These are phyloP conservation scores for Phytophthora macrochlamydospora DNA, from an alignment of 352 stramenopile species.

Conservation along the genomic window DNA sequence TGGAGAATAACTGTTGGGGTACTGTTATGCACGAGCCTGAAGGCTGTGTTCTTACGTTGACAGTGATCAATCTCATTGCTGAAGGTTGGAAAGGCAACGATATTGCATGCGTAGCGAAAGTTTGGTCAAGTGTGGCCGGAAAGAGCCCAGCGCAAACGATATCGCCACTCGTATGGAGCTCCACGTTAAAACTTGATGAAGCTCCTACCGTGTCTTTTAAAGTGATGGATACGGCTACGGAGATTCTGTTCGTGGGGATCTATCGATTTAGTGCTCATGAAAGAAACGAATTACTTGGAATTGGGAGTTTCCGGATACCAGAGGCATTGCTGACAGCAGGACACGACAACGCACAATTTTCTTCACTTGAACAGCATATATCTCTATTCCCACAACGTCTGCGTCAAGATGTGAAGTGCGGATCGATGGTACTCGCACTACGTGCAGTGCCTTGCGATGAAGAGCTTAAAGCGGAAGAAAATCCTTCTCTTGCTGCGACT, in stretches of 20 bases:
- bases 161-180: conserved; percentile 6
- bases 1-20: conserved; percentile 1
- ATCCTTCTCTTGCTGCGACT: conserved; percentile 20
- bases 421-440: conserved; percentile 15
- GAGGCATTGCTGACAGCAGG: too few species aligned
- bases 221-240: conserved; percentile 15
- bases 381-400: conserved; percentile 7
- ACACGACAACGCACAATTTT: background rate
- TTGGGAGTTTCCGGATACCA: conserved; percentile 13
- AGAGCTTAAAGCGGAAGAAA: background rate
- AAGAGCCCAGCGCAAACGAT: conserved; percentile 18
- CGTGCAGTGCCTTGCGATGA: background rate
- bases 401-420: conserved; percentile 10
- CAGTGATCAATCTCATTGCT: conserved; percentile 6
- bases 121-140: conserved; percentile 23
- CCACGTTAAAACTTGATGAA: conserved; percentile 2
- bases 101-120: conserved; percentile 13
- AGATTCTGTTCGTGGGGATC: conserved; percentile 24
- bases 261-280: conserved; percentile 28
- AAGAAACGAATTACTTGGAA: conserved; percentile 29
- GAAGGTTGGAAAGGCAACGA: background rate
- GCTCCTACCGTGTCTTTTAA: conserved; percentile 11
- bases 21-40: conserved; percentile 8
- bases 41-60: conserved; percentile 12
- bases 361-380: conserved; percentile 9